phyloP scores from a whole-genome alignment of 306 rosid genomes.

The Vigna radiata region DNA sequence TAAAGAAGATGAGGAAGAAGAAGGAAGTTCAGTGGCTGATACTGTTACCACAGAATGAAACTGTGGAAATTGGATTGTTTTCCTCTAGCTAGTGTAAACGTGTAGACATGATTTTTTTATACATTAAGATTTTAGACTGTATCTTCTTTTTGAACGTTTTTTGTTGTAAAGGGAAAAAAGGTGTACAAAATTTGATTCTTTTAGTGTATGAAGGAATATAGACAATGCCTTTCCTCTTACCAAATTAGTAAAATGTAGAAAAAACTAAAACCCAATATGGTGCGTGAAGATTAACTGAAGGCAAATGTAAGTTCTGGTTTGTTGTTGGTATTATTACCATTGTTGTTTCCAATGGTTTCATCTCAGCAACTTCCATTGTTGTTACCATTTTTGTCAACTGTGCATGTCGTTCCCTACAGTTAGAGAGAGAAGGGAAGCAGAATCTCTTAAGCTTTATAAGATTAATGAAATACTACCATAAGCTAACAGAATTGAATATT shows the following conservation, averaged over 20 bases:
- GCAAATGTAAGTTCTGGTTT: neutral
- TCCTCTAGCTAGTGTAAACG: constrained; percentile 38
- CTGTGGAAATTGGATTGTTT: constrained; percentile 39
- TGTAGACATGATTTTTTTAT: constrained; percentile 46
- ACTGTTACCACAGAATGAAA: constrained; percentile 40
- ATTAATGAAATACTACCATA: neutral
- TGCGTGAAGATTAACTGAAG: neutral
- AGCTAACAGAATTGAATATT: neutral
- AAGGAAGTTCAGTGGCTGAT: constrained; percentile 42
- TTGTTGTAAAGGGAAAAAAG: constrained; percentile 53
- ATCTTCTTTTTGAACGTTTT: constrained; percentile 35
- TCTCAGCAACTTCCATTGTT: no score
- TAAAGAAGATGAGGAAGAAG: constrained; percentile 18
- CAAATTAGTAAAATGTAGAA: neutral
- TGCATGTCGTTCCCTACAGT: neutral
- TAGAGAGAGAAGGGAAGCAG: neutral
- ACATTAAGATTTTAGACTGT: constrained; percentile 43
- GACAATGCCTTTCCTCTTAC: neutral
- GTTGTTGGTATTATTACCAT: neutral
- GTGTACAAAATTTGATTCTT: constrained; percentile 52
- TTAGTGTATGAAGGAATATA: neutral
- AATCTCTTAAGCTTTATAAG: neutral
- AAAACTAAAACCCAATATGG: neutral
- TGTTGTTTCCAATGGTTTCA: neutral
- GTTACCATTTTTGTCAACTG: neutral